Evolutionary conservation across 495 filamentous ascomycete species (phyloP), one percentile per base, ranked within the genome.

Genomic region (Penicillium pancosmium): DNA sequence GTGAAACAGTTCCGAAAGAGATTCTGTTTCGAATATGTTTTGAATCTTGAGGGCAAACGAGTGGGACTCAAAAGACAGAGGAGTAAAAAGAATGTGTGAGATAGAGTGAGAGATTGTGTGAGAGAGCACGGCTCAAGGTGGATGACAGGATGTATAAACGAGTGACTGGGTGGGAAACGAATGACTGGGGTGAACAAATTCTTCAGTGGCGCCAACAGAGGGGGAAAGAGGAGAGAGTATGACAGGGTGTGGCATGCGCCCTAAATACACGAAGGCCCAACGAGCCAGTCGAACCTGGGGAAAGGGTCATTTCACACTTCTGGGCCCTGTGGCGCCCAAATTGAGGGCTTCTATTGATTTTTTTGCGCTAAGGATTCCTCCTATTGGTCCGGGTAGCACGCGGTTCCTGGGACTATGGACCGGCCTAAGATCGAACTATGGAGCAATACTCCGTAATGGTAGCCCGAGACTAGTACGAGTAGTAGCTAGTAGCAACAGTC

Each of bases 91-190:
- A 36, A 35, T 16, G 33, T 52, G 21, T 51, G 40, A 35, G 25
- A 55, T 38, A 38, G 36, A 13, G 36, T 38, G 36, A 38, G 15
- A 38, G 49, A 23, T 3, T 10, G 34, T 38, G 11, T 31, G 27
- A 50, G 57, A 35, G 67, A 73, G 70, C 63, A 57, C 67, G 62
- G 70, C 70, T 73, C 66, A 52, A 43, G 57, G 38, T 13, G 53
- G 48, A 51, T 52, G 33, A 50, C 48, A 60, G 56, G 46, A 33
- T 50, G 54, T 54, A 63, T 64, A 64, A 68, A 66, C 33, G 59
- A 64, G 54, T 62, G 64, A 65, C 62, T 55, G 46, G 21, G 34
- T 25, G 41, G 41, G 41, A 31, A 67, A 67, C 38, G 66, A 68
- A 49, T 62, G 55, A 68, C 66, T 68, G 16, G 68, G 50, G 44